Conservation (phyloP, 768 basidiomycete genomes). For the Trametes meyenii region DNA sequence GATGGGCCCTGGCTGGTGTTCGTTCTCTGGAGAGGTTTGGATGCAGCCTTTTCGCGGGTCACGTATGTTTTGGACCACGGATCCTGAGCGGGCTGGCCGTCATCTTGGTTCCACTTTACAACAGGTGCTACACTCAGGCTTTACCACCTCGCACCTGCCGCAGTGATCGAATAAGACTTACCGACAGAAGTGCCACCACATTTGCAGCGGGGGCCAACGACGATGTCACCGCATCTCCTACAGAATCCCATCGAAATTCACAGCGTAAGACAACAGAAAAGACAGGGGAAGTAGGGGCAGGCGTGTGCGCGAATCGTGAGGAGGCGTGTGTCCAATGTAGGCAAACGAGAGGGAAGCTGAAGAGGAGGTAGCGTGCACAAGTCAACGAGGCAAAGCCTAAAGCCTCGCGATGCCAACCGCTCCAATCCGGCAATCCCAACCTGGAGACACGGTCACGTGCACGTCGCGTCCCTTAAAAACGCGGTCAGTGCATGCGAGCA, state of each 20-base stretch:
- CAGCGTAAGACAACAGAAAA: background rate
- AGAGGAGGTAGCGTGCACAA: background rate
- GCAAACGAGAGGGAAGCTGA: background rate
- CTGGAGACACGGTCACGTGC: slow-evolving; percentile 26
- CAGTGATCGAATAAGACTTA: slow-evolving; percentile 42
- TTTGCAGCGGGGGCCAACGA: slow-evolving; percentile 67
- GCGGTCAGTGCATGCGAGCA: no score
- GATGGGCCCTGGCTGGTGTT: slow-evolving; percentile 9
- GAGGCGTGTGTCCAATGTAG: background rate
- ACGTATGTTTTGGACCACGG: slow-evolving; percentile 84
- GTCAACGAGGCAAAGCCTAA: background rate
- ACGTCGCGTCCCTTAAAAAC: slow-evolving; percentile 2
- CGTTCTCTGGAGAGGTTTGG: slow-evolving; percentile 30
- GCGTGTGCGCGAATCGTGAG: slow-evolving; percentile 6
- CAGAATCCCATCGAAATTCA: slow-evolving; percentile 72
- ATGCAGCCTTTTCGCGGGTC: slow-evolving; percentile 53
- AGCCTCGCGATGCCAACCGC: slow-evolving; percentile 4
- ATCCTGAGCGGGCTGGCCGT: slow-evolving; percentile 53
- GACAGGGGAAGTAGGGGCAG: slow-evolving; percentile 12
- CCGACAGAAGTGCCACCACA: slow-evolving; percentile 83
- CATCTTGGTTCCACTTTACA: slow-evolving; percentile 61
- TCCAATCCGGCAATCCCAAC: slow-evolving; percentile 23
- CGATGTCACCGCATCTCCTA: slow-evolving; percentile 84
- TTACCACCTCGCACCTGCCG: background rate
- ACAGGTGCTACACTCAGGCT: slow-evolving; percentile 55